Base-by-base conservation (phyloP, 176 grass and related monocot genomes). In the Lolium multiflorum region DNA sequence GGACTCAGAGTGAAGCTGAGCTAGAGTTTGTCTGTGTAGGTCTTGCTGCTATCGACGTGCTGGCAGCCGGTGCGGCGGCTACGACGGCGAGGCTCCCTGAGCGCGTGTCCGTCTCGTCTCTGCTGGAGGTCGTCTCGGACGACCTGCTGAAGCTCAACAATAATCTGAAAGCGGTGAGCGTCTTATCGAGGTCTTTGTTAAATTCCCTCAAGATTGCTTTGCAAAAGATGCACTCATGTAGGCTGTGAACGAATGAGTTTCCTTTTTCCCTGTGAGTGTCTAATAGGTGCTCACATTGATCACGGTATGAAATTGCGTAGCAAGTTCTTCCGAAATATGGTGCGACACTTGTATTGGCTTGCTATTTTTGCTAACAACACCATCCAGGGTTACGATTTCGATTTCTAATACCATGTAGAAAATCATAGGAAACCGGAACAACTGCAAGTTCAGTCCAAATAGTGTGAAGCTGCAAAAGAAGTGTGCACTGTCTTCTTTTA, bases 101-200 rank as follows among this genome's bases (percentile, higher is more conserved):
- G 13, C 83, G 48, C 20, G 54, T 91, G 5, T 92, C 89, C 31
- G 76, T 99, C 75, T 87, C 97, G 76, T 89, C 92, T 0, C 73
- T 99, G 66, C 38, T 94, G 38, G 92, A 99, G 69, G 92, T 93
- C n/a, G 94, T 99, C 56, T 89, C 92, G 6, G 85, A 86, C 7
- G 94, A 96, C 71, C 43, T 99, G 59, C 90, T 91, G 16, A 91
- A 82, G 74, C 92, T 99, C 57, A 96, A 99, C 80, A 91, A 85
- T 74, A 99, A 99, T 82, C 87, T 99, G 24, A 96, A 99, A 86
- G 91, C 94, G 76, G 97, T 96, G 81, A 99, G 90, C 81, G 78
- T 64, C 38, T 67, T 76, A 4, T 5, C 11, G 8, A 83, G 69
- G 83, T 31, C 22, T 81, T 74, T 51, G 49, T 79, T 60, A 38